These are phyloP conservation scores for Chaetomidium leptoderma DNA, from an alignment of 495 filamentous ascomycete species.

Conservation along the genomic window DNA sequence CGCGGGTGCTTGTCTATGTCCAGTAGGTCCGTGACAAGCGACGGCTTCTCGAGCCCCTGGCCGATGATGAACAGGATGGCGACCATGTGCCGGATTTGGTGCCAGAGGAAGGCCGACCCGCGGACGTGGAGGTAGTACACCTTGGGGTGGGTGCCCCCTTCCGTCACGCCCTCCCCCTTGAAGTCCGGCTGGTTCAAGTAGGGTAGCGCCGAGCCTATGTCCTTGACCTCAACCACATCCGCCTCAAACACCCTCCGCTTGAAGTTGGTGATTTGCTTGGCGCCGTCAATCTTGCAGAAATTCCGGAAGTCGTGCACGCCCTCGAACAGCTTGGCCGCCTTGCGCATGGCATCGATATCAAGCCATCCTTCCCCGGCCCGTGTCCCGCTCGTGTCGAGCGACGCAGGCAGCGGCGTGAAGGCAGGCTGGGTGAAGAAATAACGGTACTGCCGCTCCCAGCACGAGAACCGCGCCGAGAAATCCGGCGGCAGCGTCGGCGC, in stretches of 20 bases:
- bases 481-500: conserved; percentile 70
- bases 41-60: conserved; percentile 76
- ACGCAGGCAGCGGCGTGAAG: conserved; percentile 56
- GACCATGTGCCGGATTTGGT: conserved; percentile 92
- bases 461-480: conserved; percentile 93
- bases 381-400: conserved; percentile 23
- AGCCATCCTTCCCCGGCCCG: conserved; percentile 48
- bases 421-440: conserved; percentile 98
- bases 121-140: conserved; percentile 82
- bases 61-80: conserved; percentile 84
- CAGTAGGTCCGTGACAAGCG: conserved; percentile 65
- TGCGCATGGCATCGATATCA: conserved; percentile 80
- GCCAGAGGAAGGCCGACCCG: conserved; percentile 95
- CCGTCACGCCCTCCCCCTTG: neutral
- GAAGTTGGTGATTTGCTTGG: conserved; percentile 82
- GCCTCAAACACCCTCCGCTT: conserved; percentile 68
- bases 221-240: conserved; percentile 64
- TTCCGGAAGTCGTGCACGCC: conserved; percentile 94
- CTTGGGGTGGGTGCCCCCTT: conserved; percentile 45
- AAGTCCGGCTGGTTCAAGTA: conserved; percentile 31
- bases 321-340: conserved; percentile 71
- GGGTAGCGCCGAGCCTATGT: conserved; percentile 42
- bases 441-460: conserved; percentile 78
- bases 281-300: conserved; percentile 85
- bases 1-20: conserved; percentile 63